Evolutionary conservation across 2,329 filamentous ascomycete genomes (phyloP).

Genomic region (Falciphora oryzae): DNA sequence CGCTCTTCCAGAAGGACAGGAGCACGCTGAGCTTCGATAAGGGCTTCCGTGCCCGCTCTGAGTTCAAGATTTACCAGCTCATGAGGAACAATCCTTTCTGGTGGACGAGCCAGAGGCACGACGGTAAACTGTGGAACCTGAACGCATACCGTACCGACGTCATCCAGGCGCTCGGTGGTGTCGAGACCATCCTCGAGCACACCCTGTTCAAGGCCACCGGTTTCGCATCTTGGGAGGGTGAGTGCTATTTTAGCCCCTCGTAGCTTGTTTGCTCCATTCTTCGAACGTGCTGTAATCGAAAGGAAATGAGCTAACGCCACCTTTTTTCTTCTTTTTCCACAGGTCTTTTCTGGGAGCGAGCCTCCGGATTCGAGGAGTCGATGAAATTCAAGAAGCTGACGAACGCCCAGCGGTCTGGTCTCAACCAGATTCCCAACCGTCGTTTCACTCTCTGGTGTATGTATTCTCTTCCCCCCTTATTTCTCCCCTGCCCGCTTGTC

Average conservation of each 20-base stretch:
- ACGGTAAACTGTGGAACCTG: conserved; percentile 95
- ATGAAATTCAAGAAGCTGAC: conserved; percentile 99
- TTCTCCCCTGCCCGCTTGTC: neutral
- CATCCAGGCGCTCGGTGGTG: conserved; percentile 91
- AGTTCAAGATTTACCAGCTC: conserved; percentile 97
- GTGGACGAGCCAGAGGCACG: conserved; percentile 97
- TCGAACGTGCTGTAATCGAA: neutral
- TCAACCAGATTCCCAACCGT: conserved; percentile 98
- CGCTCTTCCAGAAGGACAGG: conserved; percentile 95
- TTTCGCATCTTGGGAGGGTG: conserved; percentile 92
- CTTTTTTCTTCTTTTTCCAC: no score
- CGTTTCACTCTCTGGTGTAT: conserved; percentile 88
- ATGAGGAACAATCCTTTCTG: conserved; percentile 99
- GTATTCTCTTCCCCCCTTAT: neutral
- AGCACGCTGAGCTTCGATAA: conserved; percentile 98
- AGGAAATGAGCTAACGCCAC: neutral
- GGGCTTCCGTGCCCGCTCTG: conserved; percentile 88
- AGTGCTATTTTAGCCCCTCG: conserved; percentile 64
- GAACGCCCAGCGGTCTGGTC: conserved; percentile 91
- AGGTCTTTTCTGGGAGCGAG: conserved; percentile 57
- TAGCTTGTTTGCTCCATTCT: neutral
- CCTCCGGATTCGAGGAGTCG: conserved; percentile 16
- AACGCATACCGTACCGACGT: conserved; percentile 89
- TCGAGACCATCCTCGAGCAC: conserved; percentile 96
- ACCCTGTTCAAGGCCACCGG: conserved; percentile 95